Evolutionary conservation across 2,329 filamentous ascomycete genomes (phyloP), one percentile per base, ranked within the genome.

Genomic region (Trichoderma asperellum): DNA sequence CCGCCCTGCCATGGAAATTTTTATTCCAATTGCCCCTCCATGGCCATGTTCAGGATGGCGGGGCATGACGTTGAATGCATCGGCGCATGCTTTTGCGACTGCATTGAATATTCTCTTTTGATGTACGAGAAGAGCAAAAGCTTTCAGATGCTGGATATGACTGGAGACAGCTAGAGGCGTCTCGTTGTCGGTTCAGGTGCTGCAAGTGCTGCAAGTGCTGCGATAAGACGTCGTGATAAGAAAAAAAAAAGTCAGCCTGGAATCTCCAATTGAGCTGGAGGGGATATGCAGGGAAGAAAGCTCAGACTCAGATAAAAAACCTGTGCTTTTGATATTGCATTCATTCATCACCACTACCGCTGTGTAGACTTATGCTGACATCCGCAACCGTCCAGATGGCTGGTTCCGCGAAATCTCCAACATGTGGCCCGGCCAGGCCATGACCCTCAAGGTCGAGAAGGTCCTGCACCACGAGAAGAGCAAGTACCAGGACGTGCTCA

Each of bases 381-480:
- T 16, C n/a, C 59, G 27, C 16, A 27, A n/a, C 14, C 29, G 27
- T 12, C 29, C 24, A 97, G 96, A 98, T 97, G 96, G 95, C 85
- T 99, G 96, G 96, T 99, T 99, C 91, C 92, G 94, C 83, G 96
- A 99, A 86, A 94, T 97, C 84, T 97, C 92, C 76, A 86, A 96
- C 80, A 98, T 99, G 95, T 99, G 96, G 96, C 95, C 96, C 72
- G 88, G 96, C 81, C 96, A 98, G 86, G 96, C 96, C 81, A 98
- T 98, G 95, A 97, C 92, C 76, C 91, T 97, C 80, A 94, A 92
- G 84, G 96, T 99, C 83, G 95, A 99, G 82, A 93, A 97, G 87
- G 91, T 99, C 79, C 87, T 99, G 73, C 94, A 97, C 88, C 95
- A 98, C 87, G 96, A 99, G 87, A 98, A 97, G 89, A 96, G 92